A percentile compares a stretch with the other conserved stretches of the same genome.
phyloP scores from a whole-genome alignment of 2,329 filamentous ascomycete species.

The Xylariaceae sp. region DNA sequence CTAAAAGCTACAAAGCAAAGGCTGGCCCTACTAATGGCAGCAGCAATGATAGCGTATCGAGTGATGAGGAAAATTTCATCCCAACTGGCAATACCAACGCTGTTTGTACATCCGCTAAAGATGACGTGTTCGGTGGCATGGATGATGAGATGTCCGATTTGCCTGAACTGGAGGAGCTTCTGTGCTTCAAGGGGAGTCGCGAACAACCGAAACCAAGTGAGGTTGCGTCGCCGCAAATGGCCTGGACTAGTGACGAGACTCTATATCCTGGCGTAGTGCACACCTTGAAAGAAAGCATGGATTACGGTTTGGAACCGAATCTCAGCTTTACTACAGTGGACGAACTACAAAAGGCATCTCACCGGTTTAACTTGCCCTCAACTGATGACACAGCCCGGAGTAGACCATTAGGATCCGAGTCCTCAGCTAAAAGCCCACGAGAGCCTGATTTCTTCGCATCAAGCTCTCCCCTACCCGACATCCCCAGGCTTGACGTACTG shows the following conservation, averaged over 20 bases:
- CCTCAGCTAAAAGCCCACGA: not conserved
- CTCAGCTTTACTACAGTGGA: slow-evolving; percentile 43
- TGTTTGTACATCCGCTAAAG: not conserved
- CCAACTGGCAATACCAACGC: not conserved
- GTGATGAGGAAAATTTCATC: not conserved
- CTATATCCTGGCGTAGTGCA: slow-evolving; percentile 39
- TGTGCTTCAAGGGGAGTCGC: slow-evolving; percentile 6
- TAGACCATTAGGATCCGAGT: not conserved
- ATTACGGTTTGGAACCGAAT: slow-evolving; percentile 39
- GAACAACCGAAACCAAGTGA: not conserved
- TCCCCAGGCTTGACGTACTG: not conserved
- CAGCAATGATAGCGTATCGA: not conserved
- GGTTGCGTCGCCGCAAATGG: slow-evolving; percentile 5
- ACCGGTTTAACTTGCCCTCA: slow-evolving; percentile 34
- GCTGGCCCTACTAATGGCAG: not conserved
- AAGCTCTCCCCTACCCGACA: slow-evolving; percentile 18
- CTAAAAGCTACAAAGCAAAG: slow-evolving; percentile 15
- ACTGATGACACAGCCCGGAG: not conserved
- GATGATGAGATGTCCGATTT: slow-evolving; percentile 33
- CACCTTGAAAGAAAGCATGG: slow-evolving; percentile 39
- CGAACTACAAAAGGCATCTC: slow-evolving; percentile 39
- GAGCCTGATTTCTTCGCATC: not conserved
- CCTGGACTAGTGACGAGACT: slow-evolving; percentile 33
- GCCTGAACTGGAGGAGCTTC: slow-evolving; percentile 34
- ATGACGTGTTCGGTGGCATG: slow-evolving; percentile 12